A percentile compares a stretch with the other conserved stretches of the same genome.
phyloP scores from a whole-genome alignment of 805 yeast species.

The Schwanniomyces pseudopolymorphus region DNA sequence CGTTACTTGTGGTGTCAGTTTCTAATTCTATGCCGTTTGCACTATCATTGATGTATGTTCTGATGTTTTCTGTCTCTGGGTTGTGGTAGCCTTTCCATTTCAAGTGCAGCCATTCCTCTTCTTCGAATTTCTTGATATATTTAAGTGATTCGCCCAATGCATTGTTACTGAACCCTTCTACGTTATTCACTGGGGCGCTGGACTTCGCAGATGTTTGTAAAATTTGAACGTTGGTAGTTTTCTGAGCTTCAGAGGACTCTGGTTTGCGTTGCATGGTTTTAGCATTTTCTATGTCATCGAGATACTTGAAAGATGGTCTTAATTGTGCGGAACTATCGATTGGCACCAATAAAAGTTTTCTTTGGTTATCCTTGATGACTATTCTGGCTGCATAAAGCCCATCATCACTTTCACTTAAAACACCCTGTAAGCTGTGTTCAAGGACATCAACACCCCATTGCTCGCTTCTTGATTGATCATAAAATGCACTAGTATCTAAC shows the following conservation, averaged over 20 bases:
- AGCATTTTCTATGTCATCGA: constrained; percentile 58
- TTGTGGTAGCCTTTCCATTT: constrained; percentile 25
- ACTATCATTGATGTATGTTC: constrained; percentile 13
- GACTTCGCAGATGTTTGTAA: constrained; percentile 42
- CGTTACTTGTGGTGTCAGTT: constrained; percentile 23
- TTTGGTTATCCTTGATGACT: constrained; percentile 15
- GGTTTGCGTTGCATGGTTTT: constrained; percentile 40
- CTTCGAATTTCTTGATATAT: constrained; percentile 39
- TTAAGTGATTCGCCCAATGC: constrained; percentile 41
- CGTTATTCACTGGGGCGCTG: constrained; percentile 16
- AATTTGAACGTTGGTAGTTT: constrained; percentile 34
- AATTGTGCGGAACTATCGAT: constrained; percentile 70
- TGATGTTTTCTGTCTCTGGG: constrained; percentile 14
- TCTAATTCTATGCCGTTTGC: constrained; percentile 16
- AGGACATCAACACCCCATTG: constrained; percentile 62
- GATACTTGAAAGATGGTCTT: constrained; percentile 77
- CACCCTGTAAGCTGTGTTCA: constrained; percentile 70
- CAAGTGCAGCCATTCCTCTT: constrained; percentile 38
- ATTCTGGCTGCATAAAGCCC: constrained; percentile 38
- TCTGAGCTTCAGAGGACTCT: constrained; percentile 36
- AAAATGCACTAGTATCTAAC: constrained; percentile 63
- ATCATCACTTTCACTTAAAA: constrained; percentile 54
- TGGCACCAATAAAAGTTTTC: constrained; percentile 60
- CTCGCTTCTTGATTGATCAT: constrained; percentile 60
- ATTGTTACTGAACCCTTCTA: constrained; percentile 24